Evolutionary conservation across 345 rosid species (phyloP), one percentile per base, ranked within the genome.

Genomic region (Atalantia buxifolia): DNA sequence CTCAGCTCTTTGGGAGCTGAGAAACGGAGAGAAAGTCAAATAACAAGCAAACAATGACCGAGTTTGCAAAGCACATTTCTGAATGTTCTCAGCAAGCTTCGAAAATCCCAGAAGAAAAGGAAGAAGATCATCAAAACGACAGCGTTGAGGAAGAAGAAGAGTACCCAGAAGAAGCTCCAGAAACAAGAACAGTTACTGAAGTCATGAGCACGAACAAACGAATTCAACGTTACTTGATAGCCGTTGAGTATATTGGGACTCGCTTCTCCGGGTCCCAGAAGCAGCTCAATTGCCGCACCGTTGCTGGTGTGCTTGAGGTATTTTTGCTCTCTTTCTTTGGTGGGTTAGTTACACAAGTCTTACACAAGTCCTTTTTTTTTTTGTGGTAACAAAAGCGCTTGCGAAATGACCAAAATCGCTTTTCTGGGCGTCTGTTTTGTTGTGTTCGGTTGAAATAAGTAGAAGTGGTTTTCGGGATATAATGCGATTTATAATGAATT

Each of bases 221-320:
- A 79, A 16, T 83, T 67, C 99, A 93, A 74, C 93, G 99, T 55
- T 95, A 95, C 81, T 84, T 95, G 85, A 79, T 95, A 2, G 97
- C 97, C 56, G 77, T 95, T 31, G 97, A 95, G 85, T 95, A 95
- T 70, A 83, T 93, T 7, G 98, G 99, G 10, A 92, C 96, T 66
- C 94, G 94, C 33, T 95, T 95, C 78, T 88, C 86, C 6, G 98
- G 99, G 2, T 92, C 97, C 27, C 99, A 95, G 82, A 86, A 95
- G 83, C 99, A 95, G 82, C 84, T 81, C 24, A 86, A 59, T 68
- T 61, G 76, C 78, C 88, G 99, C 38, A 95, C 99, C 1, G 99
- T 91, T 68, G 93, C 90, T 65, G 96, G 96, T 16, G 94, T 82
- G 10, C 90, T 95, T 60, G 92, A 95, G 96, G 99, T 94, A 72